Conservation (phyloP, 139 green algal species). For the Chlamydomonas sp. region DNA sequence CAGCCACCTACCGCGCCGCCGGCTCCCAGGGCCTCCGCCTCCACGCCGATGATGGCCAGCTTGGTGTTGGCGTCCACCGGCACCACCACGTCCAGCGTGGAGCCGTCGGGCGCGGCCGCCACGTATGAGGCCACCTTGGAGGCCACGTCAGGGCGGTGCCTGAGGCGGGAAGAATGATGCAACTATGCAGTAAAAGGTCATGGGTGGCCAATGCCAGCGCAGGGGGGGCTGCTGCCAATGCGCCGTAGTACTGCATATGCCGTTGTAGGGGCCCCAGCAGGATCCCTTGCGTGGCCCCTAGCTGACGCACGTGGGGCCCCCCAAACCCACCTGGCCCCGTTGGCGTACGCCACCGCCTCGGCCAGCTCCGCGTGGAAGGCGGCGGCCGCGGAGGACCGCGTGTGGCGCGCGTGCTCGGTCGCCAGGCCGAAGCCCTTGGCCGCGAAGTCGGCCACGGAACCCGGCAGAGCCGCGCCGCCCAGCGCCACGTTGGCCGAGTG, state of each 20-base stretch:
- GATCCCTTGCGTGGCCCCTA: not conserved
- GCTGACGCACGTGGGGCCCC: not conserved
- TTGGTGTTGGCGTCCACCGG: conserved; percentile 42
- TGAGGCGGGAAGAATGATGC: not conserved
- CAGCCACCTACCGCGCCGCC: conserved; percentile 18
- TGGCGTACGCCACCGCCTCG: conserved; percentile 50
- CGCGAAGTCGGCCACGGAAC: conserved; percentile 50
- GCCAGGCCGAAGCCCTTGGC: conserved; percentile 58
- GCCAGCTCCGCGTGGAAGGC: conserved; percentile 57
- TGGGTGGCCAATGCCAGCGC: not conserved
- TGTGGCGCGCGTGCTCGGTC: conserved; percentile 31
- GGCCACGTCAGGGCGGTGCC: conserved; percentile 63
- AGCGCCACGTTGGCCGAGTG: conserved; percentile 2
- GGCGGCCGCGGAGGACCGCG: conserved; percentile 9
- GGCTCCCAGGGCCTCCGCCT: conserved; percentile 31
- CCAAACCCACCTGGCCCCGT: conserved; percentile 49
- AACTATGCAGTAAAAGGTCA: not conserved
- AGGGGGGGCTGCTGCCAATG: not conserved
- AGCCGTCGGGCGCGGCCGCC: conserved; percentile 45
- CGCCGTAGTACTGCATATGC: not conserved
- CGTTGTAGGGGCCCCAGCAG: not conserved
- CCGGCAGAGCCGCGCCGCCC: not conserved
- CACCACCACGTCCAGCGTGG: conserved; percentile 54
- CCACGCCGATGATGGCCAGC: conserved; percentile 55
- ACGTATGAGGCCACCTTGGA: conserved; percentile 38